phyloP scores from a whole-genome alignment of 2,329 filamentous ascomycete genomes.

The Triangularia verruculosa region DNA sequence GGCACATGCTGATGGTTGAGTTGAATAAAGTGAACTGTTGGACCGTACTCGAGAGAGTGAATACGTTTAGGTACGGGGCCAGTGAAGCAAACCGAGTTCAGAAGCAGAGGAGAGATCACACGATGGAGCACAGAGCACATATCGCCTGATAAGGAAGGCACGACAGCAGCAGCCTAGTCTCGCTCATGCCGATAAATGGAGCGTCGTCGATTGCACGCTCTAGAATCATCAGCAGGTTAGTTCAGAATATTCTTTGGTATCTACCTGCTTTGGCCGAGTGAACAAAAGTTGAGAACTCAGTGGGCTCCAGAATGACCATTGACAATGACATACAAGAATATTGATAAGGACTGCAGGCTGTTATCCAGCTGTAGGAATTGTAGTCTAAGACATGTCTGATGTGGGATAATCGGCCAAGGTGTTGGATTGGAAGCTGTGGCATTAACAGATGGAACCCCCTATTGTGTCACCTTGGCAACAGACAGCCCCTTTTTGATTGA shows the following conservation, averaged over 20 bases:
- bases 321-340: too few relatives aligned
- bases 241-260: neutral
- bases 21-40: neutral
- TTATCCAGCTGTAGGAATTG: too few relatives aligned
- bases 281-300: too few relatives aligned
- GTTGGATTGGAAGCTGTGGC: too few relatives aligned
- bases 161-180: neutral
- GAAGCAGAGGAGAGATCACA: neutral
- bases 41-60: neutral
- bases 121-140: neutral
- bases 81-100: neutral
- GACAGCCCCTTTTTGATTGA: neutral
- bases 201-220: neutral
- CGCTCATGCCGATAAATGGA: neutral
- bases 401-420: too few relatives aligned
- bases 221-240: neutral
- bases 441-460: neutral
- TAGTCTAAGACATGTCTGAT: too few relatives aligned
- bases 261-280: neutral
- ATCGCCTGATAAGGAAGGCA: neutral
- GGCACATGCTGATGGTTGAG: constrained; percentile 47
- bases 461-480: neutral
- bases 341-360: too few relatives aligned
- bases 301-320: too few relatives aligned
- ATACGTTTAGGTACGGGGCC: neutral